Evolutionary conservation across 1,284 basidiomycete genomes (phyloP).

Genomic region (Leccinum fuscescens): DNA sequence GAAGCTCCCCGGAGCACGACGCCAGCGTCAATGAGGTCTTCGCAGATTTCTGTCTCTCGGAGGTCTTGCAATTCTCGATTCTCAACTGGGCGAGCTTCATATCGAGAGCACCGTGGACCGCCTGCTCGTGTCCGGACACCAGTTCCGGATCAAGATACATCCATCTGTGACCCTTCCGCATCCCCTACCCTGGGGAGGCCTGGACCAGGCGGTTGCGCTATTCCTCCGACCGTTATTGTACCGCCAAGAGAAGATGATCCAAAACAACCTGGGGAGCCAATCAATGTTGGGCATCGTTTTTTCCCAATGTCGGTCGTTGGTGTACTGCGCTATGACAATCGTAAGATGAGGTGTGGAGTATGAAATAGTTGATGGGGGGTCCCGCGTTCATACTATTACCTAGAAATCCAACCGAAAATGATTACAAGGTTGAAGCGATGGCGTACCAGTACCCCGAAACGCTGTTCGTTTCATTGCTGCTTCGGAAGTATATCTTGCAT

Average conservation of each 20-base stretch:
- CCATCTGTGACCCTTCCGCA: neutral
- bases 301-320: constrained; percentile 16
- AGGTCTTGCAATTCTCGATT: constrained; percentile 16
- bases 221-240: neutral
- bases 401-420: constrained; percentile 4
- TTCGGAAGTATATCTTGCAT: neutral
- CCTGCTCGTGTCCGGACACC: constrained; percentile 12
- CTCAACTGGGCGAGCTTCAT: constrained; percentile 25
- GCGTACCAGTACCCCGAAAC: constrained; percentile 16
- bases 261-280: constrained; percentile 10
- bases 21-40: constrained; percentile 9
- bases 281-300: constrained; percentile 2
- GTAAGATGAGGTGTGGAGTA: constrained; percentile 14
- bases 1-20: constrained; percentile 8
- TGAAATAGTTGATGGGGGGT: neutral
- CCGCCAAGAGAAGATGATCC: constrained; percentile 13
- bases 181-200: neutral
- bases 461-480: constrained; percentile 15
- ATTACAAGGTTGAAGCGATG: constrained; percentile 22
- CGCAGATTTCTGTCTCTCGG: constrained; percentile 12
- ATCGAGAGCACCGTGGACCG: constrained; percentile 23
- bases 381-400: constrained; percentile 1
- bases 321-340: constrained; percentile 18
- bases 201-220: neutral
- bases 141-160: neutral